Evolutionary conservation across 257 asterid species (phyloP), one percentile per base, ranked within the genome.

Genomic region (Avicennia marina): DNA sequence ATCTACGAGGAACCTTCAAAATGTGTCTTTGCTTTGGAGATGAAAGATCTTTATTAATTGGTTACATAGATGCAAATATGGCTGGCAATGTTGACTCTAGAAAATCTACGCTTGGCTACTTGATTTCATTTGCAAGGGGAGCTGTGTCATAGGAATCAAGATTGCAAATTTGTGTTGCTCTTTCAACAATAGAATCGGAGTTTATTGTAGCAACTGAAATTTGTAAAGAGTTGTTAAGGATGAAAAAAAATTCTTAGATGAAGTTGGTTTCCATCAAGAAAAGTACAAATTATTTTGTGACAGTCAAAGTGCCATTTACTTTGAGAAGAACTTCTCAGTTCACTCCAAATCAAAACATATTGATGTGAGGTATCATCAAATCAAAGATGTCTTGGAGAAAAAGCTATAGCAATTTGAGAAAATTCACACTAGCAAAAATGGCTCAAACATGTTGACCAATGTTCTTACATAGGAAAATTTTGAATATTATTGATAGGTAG

Each of bases 371-470:
- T 48, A 48, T 19, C 29, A 48, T 48, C 20, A 29, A 29, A 15
- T 48, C 10, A 21, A 29, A 48, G 54, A 48, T 48, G 54, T 24
- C 12, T 1, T 48, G 7, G 54, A 48, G 26, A 3, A 3, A 7
- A 19, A n/a, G n/a, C n/a, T n/a, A n/a, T n/a, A n/a, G n/a, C n/a
- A n/a, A n/a, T n/a, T n/a, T n/a, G n/a, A n/a, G 29, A 48, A 48
- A 29, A 15, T 48, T 10, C 27, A 19, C 6, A 16, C 54, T 1
- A 18, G 19, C 20, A 5, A 48, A 29, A 48, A 48, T 24, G 54
- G 54, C 7, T 48, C 54, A 48, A 29, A 48, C 5, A 48, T 48
- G 54, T 19, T 48, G 54, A 48, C 54, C 2, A 48, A 48, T 26
- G n/a, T 48, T 19, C n/a, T 48, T 26, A 26, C 53, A 15, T 17